phyloP scores from a whole-genome alignment of 768 basidiomycete species.

The Boletus fagicola region DNA sequence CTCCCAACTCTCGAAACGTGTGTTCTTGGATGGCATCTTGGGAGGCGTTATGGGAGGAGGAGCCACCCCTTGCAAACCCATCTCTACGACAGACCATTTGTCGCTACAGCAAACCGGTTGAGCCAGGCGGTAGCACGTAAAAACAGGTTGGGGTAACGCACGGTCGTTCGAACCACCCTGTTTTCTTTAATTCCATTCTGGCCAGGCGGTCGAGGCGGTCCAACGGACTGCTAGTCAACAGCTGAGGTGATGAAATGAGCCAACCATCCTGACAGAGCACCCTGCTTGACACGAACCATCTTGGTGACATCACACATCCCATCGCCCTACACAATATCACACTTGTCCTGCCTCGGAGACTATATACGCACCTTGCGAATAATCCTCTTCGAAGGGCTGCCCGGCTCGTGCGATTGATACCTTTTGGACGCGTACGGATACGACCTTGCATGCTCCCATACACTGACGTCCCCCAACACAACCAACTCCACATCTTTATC shows the following conservation, averaged over 20 bases:
- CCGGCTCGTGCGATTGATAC: background rate
- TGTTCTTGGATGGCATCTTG: conserved; percentile 5
- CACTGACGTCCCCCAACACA: conserved; percentile 9
- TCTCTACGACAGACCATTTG: conserved; percentile 28
- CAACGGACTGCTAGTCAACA: conserved; percentile 26
- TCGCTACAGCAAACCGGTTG: conserved; percentile 17
- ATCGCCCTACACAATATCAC: conserved; percentile 15
- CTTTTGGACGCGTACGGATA: conserved; percentile 14
- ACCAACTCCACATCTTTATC: conserved; percentile 22
- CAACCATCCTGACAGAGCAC: background rate
- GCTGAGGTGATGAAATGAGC: conserved; percentile 16
- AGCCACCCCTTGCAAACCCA: conserved; percentile 18
- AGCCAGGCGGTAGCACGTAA: background rate
- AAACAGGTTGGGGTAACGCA: conserved; percentile 1
- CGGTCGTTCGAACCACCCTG: conserved; percentile 33
- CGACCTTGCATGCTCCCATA: conserved; percentile 17
- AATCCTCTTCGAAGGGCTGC: conserved; percentile 1
- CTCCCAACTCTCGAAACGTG: background rate
- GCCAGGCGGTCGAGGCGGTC: conserved; percentile 31
- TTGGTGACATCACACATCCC: conserved; percentile 21
- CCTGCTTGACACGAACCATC: conserved; percentile 22
- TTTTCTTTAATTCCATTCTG: conserved; percentile 29
- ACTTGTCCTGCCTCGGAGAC: background rate
- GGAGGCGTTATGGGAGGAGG: conserved; percentile 10
- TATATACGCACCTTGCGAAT: conserved; percentile 16